Percentiles rank a stretch among this genome's conserved stretches.
phyloP scores from a whole-genome alignment of 2,329 filamentous ascomycete genomes.

The Colletotrichum sidae region DNA sequence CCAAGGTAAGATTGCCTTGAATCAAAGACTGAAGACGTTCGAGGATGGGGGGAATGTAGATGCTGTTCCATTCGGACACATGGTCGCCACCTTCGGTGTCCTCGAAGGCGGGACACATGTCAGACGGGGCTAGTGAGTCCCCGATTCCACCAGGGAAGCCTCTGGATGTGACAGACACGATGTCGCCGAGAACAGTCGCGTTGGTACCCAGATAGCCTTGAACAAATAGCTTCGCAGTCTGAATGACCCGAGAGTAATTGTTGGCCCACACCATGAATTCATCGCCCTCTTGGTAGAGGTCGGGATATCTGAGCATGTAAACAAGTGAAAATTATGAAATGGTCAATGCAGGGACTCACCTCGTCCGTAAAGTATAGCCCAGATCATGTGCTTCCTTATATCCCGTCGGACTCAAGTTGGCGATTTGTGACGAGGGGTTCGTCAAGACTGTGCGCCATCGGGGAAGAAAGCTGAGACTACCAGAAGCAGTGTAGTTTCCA shows the following conservation, averaged over 20 bases:
- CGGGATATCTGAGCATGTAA: slow-evolving; percentile 50
- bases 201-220: slow-evolving; percentile 70
- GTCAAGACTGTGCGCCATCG: slow-evolving; percentile 69
- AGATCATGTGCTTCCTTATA: slow-evolving; percentile 71
- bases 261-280: slow-evolving; percentile 73
- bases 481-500: slow-evolving; percentile 63
- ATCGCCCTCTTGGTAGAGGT: slow-evolving; percentile 62
- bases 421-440: slow-evolving; percentile 65
- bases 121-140: slow-evolving; percentile 73
- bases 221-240: slow-evolving; percentile 71
- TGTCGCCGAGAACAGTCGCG: slow-evolving; percentile 62
- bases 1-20: slow-evolving; percentile 65
- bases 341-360: slow-evolving; percentile 39
- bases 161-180: slow-evolving; percentile 69
- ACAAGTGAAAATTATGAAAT: background rate
- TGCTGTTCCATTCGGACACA: slow-evolving; percentile 58
- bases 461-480: slow-evolving; percentile 66
- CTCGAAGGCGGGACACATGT: slow-evolving; percentile 69
- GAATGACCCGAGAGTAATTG: slow-evolving; percentile 72
- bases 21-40: slow-evolving; percentile 66
- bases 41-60: slow-evolving; percentile 65
- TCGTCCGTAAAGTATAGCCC: slow-evolving; percentile 63
- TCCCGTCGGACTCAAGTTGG: slow-evolving; percentile 70
- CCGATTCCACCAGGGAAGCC: slow-evolving; percentile 64
- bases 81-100: slow-evolving; percentile 63